Conservation (phyloP, 768 basidiomycete genomes). For the Roridomyces roridus region DNA sequence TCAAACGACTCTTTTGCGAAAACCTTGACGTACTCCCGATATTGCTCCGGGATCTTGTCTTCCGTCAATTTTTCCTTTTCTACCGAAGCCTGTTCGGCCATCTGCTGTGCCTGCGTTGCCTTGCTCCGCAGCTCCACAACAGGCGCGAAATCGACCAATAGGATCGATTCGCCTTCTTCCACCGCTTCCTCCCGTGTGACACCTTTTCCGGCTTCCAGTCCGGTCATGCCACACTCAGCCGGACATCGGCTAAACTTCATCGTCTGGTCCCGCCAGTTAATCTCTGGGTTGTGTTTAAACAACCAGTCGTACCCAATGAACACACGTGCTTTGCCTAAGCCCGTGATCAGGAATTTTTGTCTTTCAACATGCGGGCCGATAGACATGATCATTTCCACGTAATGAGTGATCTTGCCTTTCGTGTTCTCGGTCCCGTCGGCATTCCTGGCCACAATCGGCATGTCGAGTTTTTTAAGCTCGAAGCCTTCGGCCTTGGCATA, state of each 20-base stretch:
- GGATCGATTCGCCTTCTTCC: constrained; percentile 2
- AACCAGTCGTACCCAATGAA: constrained; percentile 33
- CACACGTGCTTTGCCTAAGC: constrained; percentile 23
- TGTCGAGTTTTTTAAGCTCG: neutral
- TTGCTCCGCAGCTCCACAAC: too few species aligned
- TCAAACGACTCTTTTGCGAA: constrained; percentile 26
- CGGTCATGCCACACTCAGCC: constrained; percentile 7
- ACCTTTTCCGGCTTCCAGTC: neutral
- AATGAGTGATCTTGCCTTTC: constrained; percentile 26
- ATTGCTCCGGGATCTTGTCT: constrained; percentile 1
- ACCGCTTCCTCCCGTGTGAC: neutral
- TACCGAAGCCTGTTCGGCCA: constrained; percentile 6
- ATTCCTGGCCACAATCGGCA: constrained; percentile 14
- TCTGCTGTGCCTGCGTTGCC: neutral
- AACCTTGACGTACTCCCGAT: constrained; percentile 11
- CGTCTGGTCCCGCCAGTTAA: constrained; percentile 22
- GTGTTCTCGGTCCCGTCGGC: constrained; percentile 29
- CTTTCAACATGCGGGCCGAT: constrained; percentile 27
- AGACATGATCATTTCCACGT: constrained; percentile 25
- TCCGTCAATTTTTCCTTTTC: neutral
- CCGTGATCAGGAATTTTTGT: constrained; percentile 27
- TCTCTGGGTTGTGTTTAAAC: constrained; percentile 25
- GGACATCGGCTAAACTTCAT: constrained; percentile 19
- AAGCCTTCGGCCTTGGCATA: constrained; percentile 2
- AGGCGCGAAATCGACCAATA: constrained; percentile 6